Evolutionary conservation across 169 alveolate species (phyloP).

Genomic region (Theileria parva): DNA sequence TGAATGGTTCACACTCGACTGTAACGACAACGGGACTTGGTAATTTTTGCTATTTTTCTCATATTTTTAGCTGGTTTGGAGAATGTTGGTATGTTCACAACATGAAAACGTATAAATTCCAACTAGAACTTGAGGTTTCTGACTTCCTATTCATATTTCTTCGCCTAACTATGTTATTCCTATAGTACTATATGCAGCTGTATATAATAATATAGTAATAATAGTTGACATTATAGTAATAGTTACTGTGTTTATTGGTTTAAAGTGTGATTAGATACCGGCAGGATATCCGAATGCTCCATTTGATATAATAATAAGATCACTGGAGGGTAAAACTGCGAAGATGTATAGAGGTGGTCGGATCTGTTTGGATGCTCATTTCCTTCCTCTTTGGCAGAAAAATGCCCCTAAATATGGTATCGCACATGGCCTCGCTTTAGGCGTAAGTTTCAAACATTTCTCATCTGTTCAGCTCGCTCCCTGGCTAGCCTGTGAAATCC

Average conservation of each 20-base stretch:
- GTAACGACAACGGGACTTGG: slow-evolving; percentile 90
- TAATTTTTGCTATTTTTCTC: slow-evolving; percentile 12
- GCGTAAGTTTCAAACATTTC: slow-evolving; percentile 70
- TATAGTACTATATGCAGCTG: not conserved
- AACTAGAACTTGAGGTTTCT: slow-evolving; percentile 85
- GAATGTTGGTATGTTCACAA: slow-evolving; percentile 94
- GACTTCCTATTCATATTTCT: slow-evolving; percentile 6
- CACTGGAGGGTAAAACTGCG: slow-evolving; percentile 94
- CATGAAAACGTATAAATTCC: slow-evolving; percentile 88
- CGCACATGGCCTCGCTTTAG: slow-evolving; percentile 93
- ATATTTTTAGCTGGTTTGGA: slow-evolving; percentile 90
- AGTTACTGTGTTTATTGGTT: not conserved
- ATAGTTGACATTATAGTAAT: not conserved
- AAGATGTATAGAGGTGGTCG: slow-evolving; percentile 99
- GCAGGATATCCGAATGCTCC: slow-evolving; percentile 96
- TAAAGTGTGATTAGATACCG: slow-evolving; percentile 82
- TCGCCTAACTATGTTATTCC: not conserved
- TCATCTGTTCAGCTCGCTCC: slow-evolving; percentile 88
- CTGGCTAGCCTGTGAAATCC: slow-evolving; percentile 98
- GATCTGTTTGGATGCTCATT: slow-evolving; percentile 93
- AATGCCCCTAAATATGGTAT: slow-evolving; percentile 93
- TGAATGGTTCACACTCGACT: slow-evolving; percentile 94
- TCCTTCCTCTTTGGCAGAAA: slow-evolving; percentile 94
- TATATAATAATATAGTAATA: not conserved
- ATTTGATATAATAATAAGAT: slow-evolving; percentile 91